Evolutionary conservation across 2,329 filamentous ascomycete genomes (phyloP), one percentile per base, ranked within the genome.

Genomic region (Neocucurbitaria cava): DNA sequence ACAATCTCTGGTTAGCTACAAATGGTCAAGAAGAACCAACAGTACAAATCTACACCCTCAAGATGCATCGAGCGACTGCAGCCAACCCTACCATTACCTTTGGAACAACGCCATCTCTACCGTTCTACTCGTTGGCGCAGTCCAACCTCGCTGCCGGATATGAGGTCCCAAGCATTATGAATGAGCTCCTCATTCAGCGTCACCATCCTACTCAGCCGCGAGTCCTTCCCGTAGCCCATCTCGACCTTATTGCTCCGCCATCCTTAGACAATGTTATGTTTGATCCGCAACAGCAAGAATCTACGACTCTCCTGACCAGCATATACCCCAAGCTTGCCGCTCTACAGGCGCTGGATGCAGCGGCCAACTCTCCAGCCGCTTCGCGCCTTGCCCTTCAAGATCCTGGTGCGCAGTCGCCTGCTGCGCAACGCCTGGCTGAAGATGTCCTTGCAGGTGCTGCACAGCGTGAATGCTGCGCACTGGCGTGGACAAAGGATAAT

Each of bases 101-200:
- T 17, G 89, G 90, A 62, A 87, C 85, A 1, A 82, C 90, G 13
- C 86, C 86, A 1, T 89, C 88, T 0, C 84, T 89, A 56, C 87
- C 88, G 0, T 87, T 91, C 62, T 91, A 90, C 76, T 86, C 83
- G 54, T 77, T 91, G 59, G 86, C 64, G 79, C 89, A 62, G 82
- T 87, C 88, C 1, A 72, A 75, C 36, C 64, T 74, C 1, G 69
- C 71, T 17, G 59, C 62, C 10, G 61, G 81, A 71, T 68, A 88
- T 83, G 74, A 76, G 77, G 1, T 85, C 78, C 76, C 86, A 79
- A 72, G 77, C 77, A 50, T 79, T 76, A 62, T 75, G 69, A 66
- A 75, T 60, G 56, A 77, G 59, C 49, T 77, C 21, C 54, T 76
- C 8, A 75, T 77, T 18, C 71, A 74, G 43, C 69, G 76, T 7